phyloP scores from a whole-genome alignment of 441 rosid genomes.

The Populus trichocarpa region DNA sequence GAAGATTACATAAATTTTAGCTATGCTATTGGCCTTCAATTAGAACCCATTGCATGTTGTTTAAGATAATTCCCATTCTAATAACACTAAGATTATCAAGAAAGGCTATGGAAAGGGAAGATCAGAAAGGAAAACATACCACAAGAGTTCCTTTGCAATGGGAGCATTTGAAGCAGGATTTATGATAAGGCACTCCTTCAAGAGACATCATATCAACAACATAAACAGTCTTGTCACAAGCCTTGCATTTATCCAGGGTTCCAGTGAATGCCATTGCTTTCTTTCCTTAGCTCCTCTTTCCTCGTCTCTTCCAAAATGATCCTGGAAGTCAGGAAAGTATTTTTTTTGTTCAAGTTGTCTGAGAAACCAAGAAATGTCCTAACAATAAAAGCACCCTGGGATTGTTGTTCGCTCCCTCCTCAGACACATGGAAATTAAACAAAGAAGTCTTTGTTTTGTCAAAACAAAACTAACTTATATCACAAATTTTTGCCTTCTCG shows the following conservation, averaged over 20 bases:
- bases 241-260: constrained; percentile 91
- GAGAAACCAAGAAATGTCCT: constrained; percentile 26
- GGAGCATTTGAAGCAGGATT: constrained; percentile 91
- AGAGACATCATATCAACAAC: constrained; percentile 79
- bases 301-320: neutral
- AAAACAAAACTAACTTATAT: constrained; percentile 27
- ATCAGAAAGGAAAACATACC: constrained; percentile 32
- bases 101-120: neutral
- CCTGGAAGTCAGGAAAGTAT: constrained; percentile 6
- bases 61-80: neutral
- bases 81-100: neutral
- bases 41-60: neutral
- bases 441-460: constrained; percentile 37
- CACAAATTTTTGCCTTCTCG: constrained; percentile 25
- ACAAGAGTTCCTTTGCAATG: constrained; percentile 91
- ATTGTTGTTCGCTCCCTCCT: constrained; percentile 21
- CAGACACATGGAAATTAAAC: constrained; percentile 35
- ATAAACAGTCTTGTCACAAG: constrained; percentile 85
- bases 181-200: constrained; percentile 89
- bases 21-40: neutral
- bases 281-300: neutral
- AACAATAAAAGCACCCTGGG: constrained; percentile 5
- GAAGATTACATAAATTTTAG: neutral
- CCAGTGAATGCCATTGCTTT: constrained; percentile 75
- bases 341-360: constrained; percentile 7